A percentile compares a stretch with the other conserved stretches of the same genome.
Evolutionary conservation across 208 protist genomes (phyloP).

Genomic region (Acanthamoeba royreba): DNA sequence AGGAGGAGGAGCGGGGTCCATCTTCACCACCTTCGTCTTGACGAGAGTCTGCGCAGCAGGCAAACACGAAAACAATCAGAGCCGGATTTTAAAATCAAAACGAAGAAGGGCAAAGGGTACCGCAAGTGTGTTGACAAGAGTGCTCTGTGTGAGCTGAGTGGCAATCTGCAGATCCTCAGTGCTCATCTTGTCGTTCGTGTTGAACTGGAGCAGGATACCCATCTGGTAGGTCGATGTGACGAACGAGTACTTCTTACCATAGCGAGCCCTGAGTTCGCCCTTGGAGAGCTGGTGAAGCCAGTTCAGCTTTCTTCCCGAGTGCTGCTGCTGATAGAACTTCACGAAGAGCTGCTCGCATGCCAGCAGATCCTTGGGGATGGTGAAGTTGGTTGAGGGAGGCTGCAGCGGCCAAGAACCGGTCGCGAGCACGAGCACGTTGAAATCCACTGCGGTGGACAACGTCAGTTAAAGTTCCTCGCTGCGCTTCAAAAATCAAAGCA

Average conservation of each 20-base stretch:
- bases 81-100: neutral
- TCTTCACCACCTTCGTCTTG: conserved; percentile 61
- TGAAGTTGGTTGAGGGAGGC: conserved; percentile 70
- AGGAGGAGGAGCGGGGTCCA: neutral
- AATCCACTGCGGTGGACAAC: conserved; percentile 48
- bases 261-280: conserved; percentile 72
- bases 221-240: conserved; percentile 71
- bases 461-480: no score
- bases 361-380: conserved; percentile 60
- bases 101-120: conserved; percentile 46
- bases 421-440: conserved; percentile 67
- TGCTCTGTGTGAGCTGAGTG: conserved; percentile 64
- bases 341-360: conserved; percentile 36
- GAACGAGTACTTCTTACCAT: conserved; percentile 59
- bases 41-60: conserved; percentile 43
- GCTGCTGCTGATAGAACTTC: conserved; percentile 59
- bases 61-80: neutral
- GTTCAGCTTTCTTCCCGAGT: conserved; percentile 73
- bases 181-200: conserved; percentile 50
- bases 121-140: conserved; percentile 47
- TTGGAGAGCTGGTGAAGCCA: conserved; percentile 77
- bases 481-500: neutral
- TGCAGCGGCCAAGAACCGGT: conserved; percentile 74
- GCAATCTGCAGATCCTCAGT: conserved; percentile 55
- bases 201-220: conserved; percentile 69